These are phyloP conservation scores for Orbilia ellipsospora DNA, from an alignment of 2,329 filamentous ascomycete species.

Conservation along the genomic window DNA sequence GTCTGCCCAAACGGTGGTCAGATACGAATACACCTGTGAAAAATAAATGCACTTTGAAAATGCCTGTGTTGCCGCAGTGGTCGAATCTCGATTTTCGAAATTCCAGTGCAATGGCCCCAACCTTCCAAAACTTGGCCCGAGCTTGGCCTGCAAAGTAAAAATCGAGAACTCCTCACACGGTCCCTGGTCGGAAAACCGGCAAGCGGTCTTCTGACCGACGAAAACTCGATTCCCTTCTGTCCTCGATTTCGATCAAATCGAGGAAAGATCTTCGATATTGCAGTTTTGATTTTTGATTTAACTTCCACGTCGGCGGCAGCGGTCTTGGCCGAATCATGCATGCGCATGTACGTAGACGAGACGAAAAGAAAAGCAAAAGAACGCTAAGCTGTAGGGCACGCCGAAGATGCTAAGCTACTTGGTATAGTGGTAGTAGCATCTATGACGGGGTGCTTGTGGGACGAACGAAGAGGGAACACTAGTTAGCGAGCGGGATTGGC, in stretches of 20 bases:
- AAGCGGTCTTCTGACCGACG: neutral
- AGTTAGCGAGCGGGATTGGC: slow-evolving; percentile 7
- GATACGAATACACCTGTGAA: no score
- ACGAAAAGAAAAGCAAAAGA: neutral
- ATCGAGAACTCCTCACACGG: no score
- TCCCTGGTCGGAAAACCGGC: slow-evolving; percentile 9
- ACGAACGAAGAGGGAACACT: neutral
- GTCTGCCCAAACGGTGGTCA: no score
- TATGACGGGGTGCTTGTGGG: neutral
- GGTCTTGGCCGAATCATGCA: slow-evolving; percentile 34
- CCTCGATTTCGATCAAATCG: neutral
- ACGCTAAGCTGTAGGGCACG: slow-evolving; percentile 27
- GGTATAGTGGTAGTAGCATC: no score
- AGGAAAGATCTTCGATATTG: slow-evolving; percentile 14
- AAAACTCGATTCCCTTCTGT: neutral
- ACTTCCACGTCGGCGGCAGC: slow-evolving; percentile 27
- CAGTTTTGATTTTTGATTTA: neutral
- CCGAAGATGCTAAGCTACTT: slow-evolving; percentile 20
- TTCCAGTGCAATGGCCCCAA: no score
- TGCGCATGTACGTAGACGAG: slow-evolving; percentile 34
- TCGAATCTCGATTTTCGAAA: no score
- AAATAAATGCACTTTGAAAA: no score
- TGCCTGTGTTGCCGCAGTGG: no score
- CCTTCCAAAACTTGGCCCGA: no score
- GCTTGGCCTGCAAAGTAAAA: no score